Percentiles rank a stretch among this genome's conserved stretches.
Evolutionary conservation across 331 rosid genomes (phyloP).

Genomic region (Quercus tomentella): DNA sequence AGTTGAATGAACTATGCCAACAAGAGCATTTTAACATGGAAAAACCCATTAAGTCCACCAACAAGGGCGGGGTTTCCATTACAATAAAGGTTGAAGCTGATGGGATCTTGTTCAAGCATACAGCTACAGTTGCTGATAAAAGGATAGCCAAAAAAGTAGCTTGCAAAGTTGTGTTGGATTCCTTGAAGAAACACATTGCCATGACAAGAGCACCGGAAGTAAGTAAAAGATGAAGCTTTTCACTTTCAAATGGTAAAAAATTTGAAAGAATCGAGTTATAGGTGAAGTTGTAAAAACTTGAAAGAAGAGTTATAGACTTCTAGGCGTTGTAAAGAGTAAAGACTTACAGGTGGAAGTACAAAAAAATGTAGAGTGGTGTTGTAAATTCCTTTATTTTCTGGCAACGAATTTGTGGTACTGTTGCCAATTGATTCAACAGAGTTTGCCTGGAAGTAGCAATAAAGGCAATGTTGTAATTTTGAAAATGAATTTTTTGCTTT

Average conservation of each 20-base stretch:
- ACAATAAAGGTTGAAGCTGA: conserved; percentile 52
- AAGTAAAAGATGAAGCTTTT: not conserved
- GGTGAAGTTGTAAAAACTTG: not conserved
- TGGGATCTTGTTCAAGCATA: conserved; percentile 23
- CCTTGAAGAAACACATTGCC: conserved; percentile 27
- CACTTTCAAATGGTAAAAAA: not conserved
- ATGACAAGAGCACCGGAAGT: not conserved
- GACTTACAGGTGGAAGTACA: no score
- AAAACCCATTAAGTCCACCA: conserved; percentile 1
- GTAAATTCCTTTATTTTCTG: no score
- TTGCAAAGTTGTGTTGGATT: conserved; percentile 46
- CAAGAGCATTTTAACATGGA: conserved; percentile 19
- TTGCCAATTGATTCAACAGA: no score
- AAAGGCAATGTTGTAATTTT: no score
- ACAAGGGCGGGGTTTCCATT: conserved; percentile 14
- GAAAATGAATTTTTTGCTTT: no score
- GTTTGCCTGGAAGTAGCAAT: no score
- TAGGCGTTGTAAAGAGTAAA: no score
- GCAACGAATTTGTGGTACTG: no score
- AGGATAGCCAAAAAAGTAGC: conserved; percentile 46
- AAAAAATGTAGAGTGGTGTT: no score
- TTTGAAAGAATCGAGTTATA: not conserved
- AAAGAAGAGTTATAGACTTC: no score
- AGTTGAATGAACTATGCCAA: conserved; percentile 49
- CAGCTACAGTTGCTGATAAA: conserved; percentile 16